Evolutionary conservation across 2,329 filamentous ascomycete species (phyloP), one percentile per base, ranked within the genome.

Genomic region (Fusarium chlamydosporum): DNA sequence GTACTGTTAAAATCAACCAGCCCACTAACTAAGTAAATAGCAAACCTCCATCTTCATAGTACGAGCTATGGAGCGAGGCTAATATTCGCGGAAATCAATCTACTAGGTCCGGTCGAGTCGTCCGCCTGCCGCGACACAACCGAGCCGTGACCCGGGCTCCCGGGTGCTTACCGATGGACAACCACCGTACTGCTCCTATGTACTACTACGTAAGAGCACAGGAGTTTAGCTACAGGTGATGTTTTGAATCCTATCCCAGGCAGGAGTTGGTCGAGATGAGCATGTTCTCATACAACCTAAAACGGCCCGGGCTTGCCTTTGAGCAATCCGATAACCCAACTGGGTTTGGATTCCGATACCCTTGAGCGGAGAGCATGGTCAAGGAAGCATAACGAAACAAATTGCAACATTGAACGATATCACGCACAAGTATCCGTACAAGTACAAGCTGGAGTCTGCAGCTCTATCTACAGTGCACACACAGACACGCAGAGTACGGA

Each of bases 81-180:
- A 47, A 66, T 40, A 23, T 15, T 47, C 40, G 41, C 53, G 55
- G 65, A 54, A 48, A 31, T 15, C n/a, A 37, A 27, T 11, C 42
- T 29, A 11, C 65, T 68, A 69, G 62, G 43, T 56, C 65, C 65
- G 65, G 65, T 68, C 65, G 56, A 68, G 61, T 68, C 61, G 51
- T 42, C 65, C 66, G 66, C 47, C 41, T 48, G 56, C 66, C 66
- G 61, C 65, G 66, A 68, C 56, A 61, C 56, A 68, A 52, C 66
- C 66, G 61, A 70, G 63, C 67, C 67, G 55, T 61, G 67, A 68
- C 59, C 63, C 63, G 67, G 64, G 67, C 62, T 70, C 58, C 67
- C 67, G 67, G 67, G 67, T 71, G 57, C 67, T 67, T 61, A 55
- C 67, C 67, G 67, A 67, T 50, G 52, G 52, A 57, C 34, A 55